Base-by-base conservation (phyloP, 805 yeast species). In the Peterozyma toletana region DNA sequence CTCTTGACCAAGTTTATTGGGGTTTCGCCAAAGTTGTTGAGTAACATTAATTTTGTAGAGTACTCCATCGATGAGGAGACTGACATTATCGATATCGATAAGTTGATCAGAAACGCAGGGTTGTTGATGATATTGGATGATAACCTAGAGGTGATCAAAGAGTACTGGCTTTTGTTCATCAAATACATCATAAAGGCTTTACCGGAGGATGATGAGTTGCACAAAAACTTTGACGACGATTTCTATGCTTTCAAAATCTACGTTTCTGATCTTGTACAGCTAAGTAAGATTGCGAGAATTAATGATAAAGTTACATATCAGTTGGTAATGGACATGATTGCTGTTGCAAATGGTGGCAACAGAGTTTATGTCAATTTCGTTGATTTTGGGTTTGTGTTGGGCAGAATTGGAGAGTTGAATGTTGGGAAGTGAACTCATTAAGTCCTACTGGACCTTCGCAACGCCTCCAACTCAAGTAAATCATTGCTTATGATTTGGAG, bases 351-450 rank as follows among this genome's bases (percentile, higher is more conserved):
- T 1, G 53, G 60, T 16, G 72, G 73, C 0, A 51, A 51, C n/a
- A 58, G 66, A 29, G 55, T 56, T 1, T 54, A 51, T 30, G 49
- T 75, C 16, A 62, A 61, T 3, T 72, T 70, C 45, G 51, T 64
- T 35, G 80, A 77, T 50, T 71, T 76, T 51, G 78, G 72, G 5
- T 59, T 65, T 43, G 55, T 73, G 10, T 48, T 77, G 45, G 82
- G 80, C 1, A 69, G 71, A 47, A 46, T 75, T 15, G 79, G 79
- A 5, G 62, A 64, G 40, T 50, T 70, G 38, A 51, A 57, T 34
- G 56, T 40, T 38, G 35, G 40, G 14, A 21, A 39, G 34, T 21
- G 7, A 7, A 4, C 4, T 7, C 27, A 21, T 21, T 7, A 5
- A 21, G 7, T 21, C 27, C 7, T 21, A 21, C 27, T 21, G 4